Evolutionary conservation across 495 filamentous ascomycete species (phyloP).

Genomic region (Ascodesmis nigricans): DNA sequence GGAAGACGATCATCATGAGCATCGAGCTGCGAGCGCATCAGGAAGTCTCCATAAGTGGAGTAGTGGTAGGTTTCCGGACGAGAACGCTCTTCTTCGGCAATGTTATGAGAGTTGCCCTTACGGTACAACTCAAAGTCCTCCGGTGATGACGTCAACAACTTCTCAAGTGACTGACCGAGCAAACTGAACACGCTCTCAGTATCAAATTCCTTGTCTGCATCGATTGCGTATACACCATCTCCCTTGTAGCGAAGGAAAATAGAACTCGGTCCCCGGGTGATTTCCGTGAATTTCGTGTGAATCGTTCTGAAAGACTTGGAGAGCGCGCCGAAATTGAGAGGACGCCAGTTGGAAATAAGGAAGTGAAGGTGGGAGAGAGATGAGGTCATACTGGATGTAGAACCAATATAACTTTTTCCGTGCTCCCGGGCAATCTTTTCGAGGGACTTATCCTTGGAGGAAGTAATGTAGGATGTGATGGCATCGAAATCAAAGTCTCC

Average conservation of each 20-base stretch:
- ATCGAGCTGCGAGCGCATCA: constrained; percentile 92
- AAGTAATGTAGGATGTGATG: constrained; percentile 65
- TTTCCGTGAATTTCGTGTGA: constrained; percentile 40
- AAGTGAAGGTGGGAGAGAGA: constrained; percentile 79
- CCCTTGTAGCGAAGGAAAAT: constrained; percentile 62
- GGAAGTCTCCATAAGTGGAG: constrained; percentile 65
- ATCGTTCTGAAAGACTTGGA: constrained; percentile 41
- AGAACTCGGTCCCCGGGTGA: constrained; percentile 48
- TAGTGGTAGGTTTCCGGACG: constrained; percentile 67
- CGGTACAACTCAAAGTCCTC: constrained; percentile 71
- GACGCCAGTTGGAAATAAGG: constrained; percentile 65
- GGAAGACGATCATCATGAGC: constrained; percentile 71
- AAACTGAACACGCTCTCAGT: constrained; percentile 64
- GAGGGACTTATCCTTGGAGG: constrained; percentile 57
- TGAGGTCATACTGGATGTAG: constrained; percentile 88
- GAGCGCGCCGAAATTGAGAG: constrained; percentile 38
- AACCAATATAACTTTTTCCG: constrained; percentile 73
- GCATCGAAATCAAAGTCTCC: constrained; percentile 78
- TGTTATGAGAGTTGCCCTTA: constrained; percentile 35
- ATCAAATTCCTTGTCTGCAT: constrained; percentile 89
- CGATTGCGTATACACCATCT: constrained; percentile 78
- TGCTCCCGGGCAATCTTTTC: constrained; percentile 38
- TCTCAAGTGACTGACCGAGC: constrained; percentile 89
- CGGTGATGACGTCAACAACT: constrained; percentile 63
- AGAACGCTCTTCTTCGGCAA: constrained; percentile 40